phyloP scores from a whole-genome alignment of 75 land plant species.

The Pinus albicaulis region DNA sequence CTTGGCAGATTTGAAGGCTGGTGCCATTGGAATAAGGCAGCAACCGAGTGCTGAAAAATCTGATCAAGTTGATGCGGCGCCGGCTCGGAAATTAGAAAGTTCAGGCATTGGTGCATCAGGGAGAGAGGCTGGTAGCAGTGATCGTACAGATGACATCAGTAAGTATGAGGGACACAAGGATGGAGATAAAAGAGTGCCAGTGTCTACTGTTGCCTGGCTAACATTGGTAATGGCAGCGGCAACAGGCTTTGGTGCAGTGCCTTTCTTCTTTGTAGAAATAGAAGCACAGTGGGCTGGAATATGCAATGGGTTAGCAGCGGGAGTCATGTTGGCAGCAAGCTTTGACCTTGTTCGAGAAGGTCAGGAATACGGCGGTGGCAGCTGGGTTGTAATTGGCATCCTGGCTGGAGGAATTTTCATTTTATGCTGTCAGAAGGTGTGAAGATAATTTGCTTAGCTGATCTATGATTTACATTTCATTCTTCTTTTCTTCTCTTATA shows the following conservation, averaged over 20 bases:
- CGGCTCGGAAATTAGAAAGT: too few species aligned
- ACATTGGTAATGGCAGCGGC: slow-evolving; percentile 99
- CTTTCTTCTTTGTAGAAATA: slow-evolving; percentile 94
- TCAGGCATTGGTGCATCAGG: too few species aligned
- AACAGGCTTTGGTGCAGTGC: slow-evolving; percentile 91
- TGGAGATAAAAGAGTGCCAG: slow-evolving; percentile 53
- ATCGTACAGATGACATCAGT: too few species aligned
- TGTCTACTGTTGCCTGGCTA: slow-evolving; percentile 76
- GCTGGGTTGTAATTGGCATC: slow-evolving; percentile 86
- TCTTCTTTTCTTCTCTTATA: too few species aligned
- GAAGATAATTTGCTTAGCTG: background rate
- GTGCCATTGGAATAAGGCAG: too few species aligned
- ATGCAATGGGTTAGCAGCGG: slow-evolving; percentile 97
- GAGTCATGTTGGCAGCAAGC: slow-evolving; percentile 99
- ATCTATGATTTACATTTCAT: too few species aligned
- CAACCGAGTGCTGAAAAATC: too few species aligned
- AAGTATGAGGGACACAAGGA: background rate
- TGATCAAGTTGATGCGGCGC: too few species aligned
- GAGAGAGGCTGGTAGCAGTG: too few species aligned
- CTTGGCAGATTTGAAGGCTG: too few species aligned
- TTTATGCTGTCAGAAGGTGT: slow-evolving; percentile 80
- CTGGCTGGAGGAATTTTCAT: slow-evolving; percentile 88
- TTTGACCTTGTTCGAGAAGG: slow-evolving; percentile 98
- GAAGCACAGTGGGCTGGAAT: slow-evolving; percentile 93
- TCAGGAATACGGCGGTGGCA: slow-evolving; percentile 78